phyloP scores from a whole-genome alignment of 805 yeast species.

The Lachancea cidri region DNA sequence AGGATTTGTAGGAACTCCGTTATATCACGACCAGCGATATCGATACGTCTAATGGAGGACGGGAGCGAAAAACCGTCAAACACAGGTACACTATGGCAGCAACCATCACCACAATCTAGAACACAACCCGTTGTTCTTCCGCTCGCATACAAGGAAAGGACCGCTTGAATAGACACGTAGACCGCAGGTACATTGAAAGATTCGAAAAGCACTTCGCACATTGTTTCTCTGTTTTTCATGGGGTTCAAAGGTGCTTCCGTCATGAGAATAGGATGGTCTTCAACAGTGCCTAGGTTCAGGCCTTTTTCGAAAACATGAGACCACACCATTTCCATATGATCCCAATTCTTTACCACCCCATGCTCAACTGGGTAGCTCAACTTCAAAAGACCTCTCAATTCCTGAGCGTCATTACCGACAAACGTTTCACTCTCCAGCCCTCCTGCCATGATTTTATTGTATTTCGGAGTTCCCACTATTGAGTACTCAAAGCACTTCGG shows the following conservation, averaged over 20 bases:
- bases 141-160: slow-evolving; percentile 75
- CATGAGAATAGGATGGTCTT: slow-evolving; percentile 81
- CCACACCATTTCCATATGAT: slow-evolving; percentile 83
- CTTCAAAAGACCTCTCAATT: slow-evolving; percentile 68
- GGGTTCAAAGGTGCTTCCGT: slow-evolving; percentile 92
- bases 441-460: slow-evolving; percentile 76
- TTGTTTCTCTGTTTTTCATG: slow-evolving; percentile 75
- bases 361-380: slow-evolving; percentile 70
- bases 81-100: slow-evolving; percentile 80
- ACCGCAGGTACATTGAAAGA: slow-evolving; percentile 87
- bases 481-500: slow-evolving; percentile 66
- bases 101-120: slow-evolving; percentile 91
- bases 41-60: slow-evolving; percentile 64
- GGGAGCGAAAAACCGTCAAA: slow-evolving; percentile 83
- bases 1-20: slow-evolving; percentile 69
- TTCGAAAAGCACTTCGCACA: slow-evolving; percentile 93
- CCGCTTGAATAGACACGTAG: slow-evolving; percentile 91
- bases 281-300: slow-evolving; percentile 48
- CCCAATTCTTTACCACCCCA: slow-evolving; percentile 80
- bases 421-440: slow-evolving; percentile 58
- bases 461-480: slow-evolving; percentile 77
- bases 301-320: slow-evolving; percentile 54
- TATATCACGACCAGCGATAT: slow-evolving; percentile 82
- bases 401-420: slow-evolving; percentile 72
- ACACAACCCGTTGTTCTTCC: slow-evolving; percentile 91